Percentiles rank a stretch among this genome's conserved stretches.
Conservation (phyloP, 208 protist genomes). For the Trypanosoma platydactyli region DNA sequence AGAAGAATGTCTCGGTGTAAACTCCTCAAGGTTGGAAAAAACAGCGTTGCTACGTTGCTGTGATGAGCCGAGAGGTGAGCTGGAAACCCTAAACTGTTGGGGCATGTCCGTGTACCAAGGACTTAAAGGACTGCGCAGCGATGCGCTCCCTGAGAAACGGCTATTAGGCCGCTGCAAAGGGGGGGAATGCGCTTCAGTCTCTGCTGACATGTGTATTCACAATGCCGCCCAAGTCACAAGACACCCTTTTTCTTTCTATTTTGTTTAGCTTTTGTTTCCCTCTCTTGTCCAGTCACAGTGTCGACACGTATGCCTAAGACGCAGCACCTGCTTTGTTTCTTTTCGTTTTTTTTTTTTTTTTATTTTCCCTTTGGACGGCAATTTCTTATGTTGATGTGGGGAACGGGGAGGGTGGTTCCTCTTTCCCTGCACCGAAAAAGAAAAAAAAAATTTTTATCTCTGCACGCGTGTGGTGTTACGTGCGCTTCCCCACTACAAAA, state of each 20-base stretch:
- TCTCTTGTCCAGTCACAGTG: too few relatives aligned
- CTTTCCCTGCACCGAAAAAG: background rate
- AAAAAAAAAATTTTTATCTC: too few relatives aligned
- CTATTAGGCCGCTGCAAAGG: background rate
- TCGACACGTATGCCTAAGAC: background rate
- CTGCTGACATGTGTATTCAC: conserved; percentile 1
- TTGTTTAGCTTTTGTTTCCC: background rate
- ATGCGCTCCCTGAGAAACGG: background rate
- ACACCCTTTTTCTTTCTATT: background rate
- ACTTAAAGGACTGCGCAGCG: conserved; percentile 4
- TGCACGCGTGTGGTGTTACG: too few relatives aligned
- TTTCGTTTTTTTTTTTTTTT: conserved; percentile 6
- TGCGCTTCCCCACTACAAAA: background rate
- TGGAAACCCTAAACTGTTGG: background rate
- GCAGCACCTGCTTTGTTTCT: background rate
- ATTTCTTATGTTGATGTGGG: too few relatives aligned
- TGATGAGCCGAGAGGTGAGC: conserved; percentile 9
- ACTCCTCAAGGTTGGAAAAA: background rate
- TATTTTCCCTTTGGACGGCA: background rate
- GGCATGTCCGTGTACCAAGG: conserved; percentile 7
- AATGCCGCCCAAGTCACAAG: background rate
- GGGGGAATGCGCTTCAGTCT: background rate
- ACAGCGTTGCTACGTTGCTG: conserved; percentile 5
- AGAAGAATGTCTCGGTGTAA: conserved; percentile 16
- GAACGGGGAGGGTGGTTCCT: too few relatives aligned